Evolutionary conservation across 1,284 basidiomycete species (phyloP), one percentile per base, ranked within the genome.

Genomic region (Ceratobasidium theobromae): DNA sequence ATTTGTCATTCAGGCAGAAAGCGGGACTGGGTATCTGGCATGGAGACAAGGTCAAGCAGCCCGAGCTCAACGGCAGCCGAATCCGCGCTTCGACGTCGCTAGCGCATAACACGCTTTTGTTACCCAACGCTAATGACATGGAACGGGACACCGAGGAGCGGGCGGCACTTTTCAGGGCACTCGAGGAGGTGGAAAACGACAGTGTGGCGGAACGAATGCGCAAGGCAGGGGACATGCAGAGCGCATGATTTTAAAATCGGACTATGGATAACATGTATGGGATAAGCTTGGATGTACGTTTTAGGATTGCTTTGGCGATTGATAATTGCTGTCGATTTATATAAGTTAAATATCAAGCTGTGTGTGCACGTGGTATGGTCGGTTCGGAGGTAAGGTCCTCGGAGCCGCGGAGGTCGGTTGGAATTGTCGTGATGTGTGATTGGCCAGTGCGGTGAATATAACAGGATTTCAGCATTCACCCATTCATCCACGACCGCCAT

Each of bases 1-100:
- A 62, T 32, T 8, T 62, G 58, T 62, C 58, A 23, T 62, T 62
- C 48, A 35, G 55, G 58, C 38, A 62, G 23, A 33, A 46, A 8
- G 58, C 43, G 8, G 57, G 32, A 45, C 18, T 45, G 43, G 57
- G 58, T n/a, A 62, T 62, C 21, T 62, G 58, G 58, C 38, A 18
- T 0, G 46, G 58, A 5, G 58, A 62, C 18, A 62, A 62, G 16
- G 5, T 62, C 33, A 38, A 21, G 4, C 27, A 32, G 11, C 18
- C 32, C 21, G 25, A 23, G 33, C 6, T 25, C 18, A 38, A 41
- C 3, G 58, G 58, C 3, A 27, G 45, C 2, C 45, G 58, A 33
- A 40, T 62, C 11, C 32, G 30, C 8, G 46, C 58, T 27, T n/a
- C 41, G 12, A 62, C 58, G 21, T 49, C 43, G 12, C 32, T 46